These are phyloP conservation scores for Penicillium freii DNA, from an alignment of 2,329 filamentous ascomycete genomes.

Conservation along the genomic window DNA sequence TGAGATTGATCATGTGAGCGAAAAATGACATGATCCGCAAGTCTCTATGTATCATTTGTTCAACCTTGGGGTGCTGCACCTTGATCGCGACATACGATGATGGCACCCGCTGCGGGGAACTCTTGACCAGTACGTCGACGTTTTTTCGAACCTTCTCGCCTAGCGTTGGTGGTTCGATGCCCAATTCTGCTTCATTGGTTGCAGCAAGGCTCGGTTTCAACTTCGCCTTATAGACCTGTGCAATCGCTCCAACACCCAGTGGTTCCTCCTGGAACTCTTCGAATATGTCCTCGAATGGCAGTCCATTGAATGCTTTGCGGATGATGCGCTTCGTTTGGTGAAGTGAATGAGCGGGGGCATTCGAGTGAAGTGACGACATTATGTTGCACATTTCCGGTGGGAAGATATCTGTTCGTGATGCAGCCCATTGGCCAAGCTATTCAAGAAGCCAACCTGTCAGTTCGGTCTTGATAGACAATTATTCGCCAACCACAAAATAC, in stretches of 20 bases:
- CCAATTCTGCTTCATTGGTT: constrained; percentile 57
- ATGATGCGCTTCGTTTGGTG: constrained; percentile 76
- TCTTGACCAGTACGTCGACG: constrained; percentile 83
- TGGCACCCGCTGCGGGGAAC: constrained; percentile 76
- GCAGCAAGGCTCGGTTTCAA: constrained; percentile 74
- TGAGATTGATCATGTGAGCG: constrained; percentile 74
- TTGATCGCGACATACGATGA: constrained; percentile 94
- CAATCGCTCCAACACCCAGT: constrained; percentile 90
- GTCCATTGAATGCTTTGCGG: constrained; percentile 74
- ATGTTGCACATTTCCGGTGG: constrained; percentile 85
- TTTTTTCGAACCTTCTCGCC: constrained; percentile 72
- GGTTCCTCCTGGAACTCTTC: constrained; percentile 90
- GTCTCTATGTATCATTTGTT: constrained; percentile 85
- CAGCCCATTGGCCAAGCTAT: constrained; percentile 95
- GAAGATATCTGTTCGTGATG: constrained; percentile 93
- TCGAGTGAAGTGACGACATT: constrained; percentile 93
- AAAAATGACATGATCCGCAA: constrained; percentile 93
- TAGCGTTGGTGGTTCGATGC: constrained; percentile 56
- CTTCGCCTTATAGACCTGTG: constrained; percentile 95
- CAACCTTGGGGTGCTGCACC: constrained; percentile 87
- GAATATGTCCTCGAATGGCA: constrained; percentile 85
- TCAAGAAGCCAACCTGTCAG: background rate
- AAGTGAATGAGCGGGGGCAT: constrained; percentile 88
- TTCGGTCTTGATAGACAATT: background rate
- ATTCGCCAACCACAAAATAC: constrained; percentile 43